Conservation (phyloP, 2,329 filamentous ascomycete species). For the Diaporthe eres region DNA sequence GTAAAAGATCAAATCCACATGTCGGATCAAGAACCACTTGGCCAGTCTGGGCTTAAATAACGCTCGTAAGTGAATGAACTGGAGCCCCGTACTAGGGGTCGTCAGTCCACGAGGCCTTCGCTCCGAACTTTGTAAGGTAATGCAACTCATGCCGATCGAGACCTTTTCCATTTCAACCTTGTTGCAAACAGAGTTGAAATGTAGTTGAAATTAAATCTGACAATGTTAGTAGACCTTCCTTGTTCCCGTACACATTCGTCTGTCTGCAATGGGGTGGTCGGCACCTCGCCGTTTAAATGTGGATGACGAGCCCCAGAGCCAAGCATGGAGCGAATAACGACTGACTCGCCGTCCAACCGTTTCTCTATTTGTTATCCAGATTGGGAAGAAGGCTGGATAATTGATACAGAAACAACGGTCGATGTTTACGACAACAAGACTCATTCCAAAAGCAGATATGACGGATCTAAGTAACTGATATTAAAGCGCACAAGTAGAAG, state of each 20-base stretch:
- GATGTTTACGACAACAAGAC: not conserved
- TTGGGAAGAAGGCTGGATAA: not conserved
- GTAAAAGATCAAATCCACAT: not conserved
- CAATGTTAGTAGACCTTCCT: not conserved
- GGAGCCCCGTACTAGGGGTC: not conserved
- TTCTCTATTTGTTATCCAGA: not conserved
- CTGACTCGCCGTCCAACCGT: not conserved
- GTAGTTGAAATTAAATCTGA: fast-evolving
- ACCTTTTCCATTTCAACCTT: not conserved
- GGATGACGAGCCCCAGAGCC: not conserved
- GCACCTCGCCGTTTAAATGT: not conserved
- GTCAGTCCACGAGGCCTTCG: too few relatives aligned
- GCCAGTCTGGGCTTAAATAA: not conserved
- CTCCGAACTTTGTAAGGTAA: not conserved
- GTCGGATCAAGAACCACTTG: not conserved
- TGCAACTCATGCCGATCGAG: not conserved
- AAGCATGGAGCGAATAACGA: not conserved
- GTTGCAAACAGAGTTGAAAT: not conserved
- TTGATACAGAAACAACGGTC: not conserved
- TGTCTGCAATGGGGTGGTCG: not conserved
- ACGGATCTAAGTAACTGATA: not conserved
- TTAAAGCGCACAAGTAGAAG: too few relatives aligned
- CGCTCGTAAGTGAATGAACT: not conserved
- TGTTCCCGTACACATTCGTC: not conserved
- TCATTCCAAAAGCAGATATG: not conserved